phyloP scores from a whole-genome alignment of 768 basidiomycete species.

The Tephrocybe rancida region DNA sequence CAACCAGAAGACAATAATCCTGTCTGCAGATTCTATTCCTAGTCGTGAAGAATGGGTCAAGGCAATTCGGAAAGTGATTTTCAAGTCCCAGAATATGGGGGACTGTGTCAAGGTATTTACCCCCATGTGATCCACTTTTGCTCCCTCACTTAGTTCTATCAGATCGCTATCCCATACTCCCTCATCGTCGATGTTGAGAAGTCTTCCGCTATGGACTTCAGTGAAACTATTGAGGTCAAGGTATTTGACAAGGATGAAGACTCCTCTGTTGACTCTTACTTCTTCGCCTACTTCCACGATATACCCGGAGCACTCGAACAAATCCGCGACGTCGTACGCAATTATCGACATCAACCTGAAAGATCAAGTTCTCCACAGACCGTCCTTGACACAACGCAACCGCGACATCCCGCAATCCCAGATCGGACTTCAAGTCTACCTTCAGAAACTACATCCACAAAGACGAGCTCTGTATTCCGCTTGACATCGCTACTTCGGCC shows the following conservation, averaged over 20 bases:
- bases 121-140: background rate
- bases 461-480: slow-evolving; percentile 54
- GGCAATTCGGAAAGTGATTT: slow-evolving; percentile 89
- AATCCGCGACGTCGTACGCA: slow-evolving; percentile 77
- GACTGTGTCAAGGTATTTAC: slow-evolving; percentile 84
- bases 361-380: slow-evolving; percentile 29
- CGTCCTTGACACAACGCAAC: slow-evolving; percentile 63
- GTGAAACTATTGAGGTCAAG: slow-evolving; percentile 94
- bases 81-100: slow-evolving; percentile 95
- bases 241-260: slow-evolving; percentile 83
- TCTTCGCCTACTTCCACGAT: slow-evolving; percentile 94
- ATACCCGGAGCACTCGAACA: slow-evolving; percentile 74
- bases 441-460: slow-evolving; percentile 30
- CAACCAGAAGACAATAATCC: slow-evolving; percentile 70
- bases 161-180: slow-evolving; percentile 95
- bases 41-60: slow-evolving; percentile 97
- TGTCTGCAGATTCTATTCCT: slow-evolving; percentile 79
- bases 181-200: slow-evolving; percentile 87
- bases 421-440: slow-evolving; percentile 46
- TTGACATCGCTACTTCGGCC: slow-evolving; percentile 69
- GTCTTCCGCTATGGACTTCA: slow-evolving; percentile 90
- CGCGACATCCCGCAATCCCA: slow-evolving; percentile 34
- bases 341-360: slow-evolving; percentile 44
- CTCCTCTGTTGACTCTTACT: slow-evolving; percentile 83
- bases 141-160: background rate